Evolutionary conservation across 2,329 filamentous ascomycete species (phyloP), one percentile per base, ranked within the genome.

Genomic region (Emmonsia crescens): DNA sequence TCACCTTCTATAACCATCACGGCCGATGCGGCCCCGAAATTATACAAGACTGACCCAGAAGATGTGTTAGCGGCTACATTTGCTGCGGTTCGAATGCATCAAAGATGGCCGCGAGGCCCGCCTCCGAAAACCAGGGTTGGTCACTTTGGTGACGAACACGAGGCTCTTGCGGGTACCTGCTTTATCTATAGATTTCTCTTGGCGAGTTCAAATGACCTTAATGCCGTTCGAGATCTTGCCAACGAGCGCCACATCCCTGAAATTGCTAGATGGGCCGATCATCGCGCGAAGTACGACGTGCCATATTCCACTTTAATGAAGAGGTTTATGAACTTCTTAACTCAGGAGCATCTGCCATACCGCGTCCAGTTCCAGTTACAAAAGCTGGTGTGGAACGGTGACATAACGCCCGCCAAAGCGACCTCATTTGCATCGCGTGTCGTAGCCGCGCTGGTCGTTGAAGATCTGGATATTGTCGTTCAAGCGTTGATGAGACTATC

Each of bases 301-400:
- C 36, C 65, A 8, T 66, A 65, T 38, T 55, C 38, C 3, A 33
- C 19, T 2, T 55, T 60, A 10, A 54, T 55, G 36, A n/a, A 46
- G n/a, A 44, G 57, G 21, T 66, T 69, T 52, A 56, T 58, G 5
- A 29, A 2, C 3, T 66, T 64, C 46, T n/a, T 70, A 42, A 31
- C 51, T 24, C 8, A n/a, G 8, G 40, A 61, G 8, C 71, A 64
- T 1, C 66, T 83, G 61, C 74, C 82, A 5, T 89, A 85, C 64
- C 70, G 74, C 0, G 68, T 86, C 0, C 76, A 83, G 5, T 88
- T 85, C 67, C 86, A 89, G 66, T 74, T 89, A 5, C 81, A 87
- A 58, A 80, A 79, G 19, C 73, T 92, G 5, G 83, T 85, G 0
- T 78, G 80, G 67, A 88, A 88, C 65, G 83, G 82, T 27, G 84